Base-by-base conservation (phyloP, 2,329 filamentous ascomycete species). In the Xylariaceae sp. region DNA sequence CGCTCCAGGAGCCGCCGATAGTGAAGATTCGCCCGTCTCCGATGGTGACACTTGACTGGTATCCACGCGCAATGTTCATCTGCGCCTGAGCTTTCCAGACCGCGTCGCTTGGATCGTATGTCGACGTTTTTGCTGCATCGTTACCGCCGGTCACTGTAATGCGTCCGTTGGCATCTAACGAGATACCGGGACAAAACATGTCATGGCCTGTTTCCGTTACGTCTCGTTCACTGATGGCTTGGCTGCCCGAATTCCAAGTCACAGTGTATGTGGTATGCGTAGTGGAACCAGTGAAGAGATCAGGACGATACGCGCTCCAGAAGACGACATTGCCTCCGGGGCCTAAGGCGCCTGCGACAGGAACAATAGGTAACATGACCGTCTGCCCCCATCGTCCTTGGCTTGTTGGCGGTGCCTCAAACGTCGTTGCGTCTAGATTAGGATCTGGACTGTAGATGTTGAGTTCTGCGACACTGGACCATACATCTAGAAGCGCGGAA, bases 161-260 rank as follows among this genome's bases (percentile, higher is more conserved):
- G 9, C 70, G 66, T 0, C 78, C 80, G 7, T 72, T 64, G 14
- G 69, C 70, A 48, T 76, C 73, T 11, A 75, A 62, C 7, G 71
- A 75, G 44, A 81, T 77, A 2, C 78, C 80, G 0, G 79, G 77
- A 57, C 78, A 81, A 55, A 80, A 80, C 77, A 80, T 80, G 57
- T 54, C 45, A 54, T 48, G 55, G 42, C 69, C 56, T 0, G 74
- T 79, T 50, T 75, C 60, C 39, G 66, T 61, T 7, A 72, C 62
- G 32, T 62, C 62, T 15, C 60, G 61, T 18, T 64, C 42, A 17
- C 58, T 57, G 1, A 55, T 58, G 2, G 51, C 54, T 11, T 54
- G 22, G 1, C 31, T 38, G 51, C 54, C 62, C 22, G 46, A 39
- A 41, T 60, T 52, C 1, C 33, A 36, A 15, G 33, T 36, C 15